Evolutionary conservation across 1,139 yeast genomes (phyloP).

Genomic region (Ogataea hybrid): DNA sequence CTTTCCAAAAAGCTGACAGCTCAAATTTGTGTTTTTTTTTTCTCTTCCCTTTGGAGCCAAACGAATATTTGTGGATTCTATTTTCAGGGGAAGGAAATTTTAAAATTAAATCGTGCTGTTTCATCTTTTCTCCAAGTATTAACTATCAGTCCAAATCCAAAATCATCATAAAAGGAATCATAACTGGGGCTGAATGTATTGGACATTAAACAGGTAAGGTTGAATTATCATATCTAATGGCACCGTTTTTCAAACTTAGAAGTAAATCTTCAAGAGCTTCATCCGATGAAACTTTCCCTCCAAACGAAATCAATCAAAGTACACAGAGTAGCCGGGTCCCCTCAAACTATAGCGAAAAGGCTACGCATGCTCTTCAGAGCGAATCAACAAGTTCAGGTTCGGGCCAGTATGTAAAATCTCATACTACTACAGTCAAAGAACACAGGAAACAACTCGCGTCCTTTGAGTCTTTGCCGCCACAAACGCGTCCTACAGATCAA

Average conservation of each 20-base stretch:
- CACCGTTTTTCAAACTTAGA: constrained; percentile 25
- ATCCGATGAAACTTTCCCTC: constrained; percentile 12
- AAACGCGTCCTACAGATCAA: too few relatives aligned
- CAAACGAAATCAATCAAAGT: constrained; percentile 6
- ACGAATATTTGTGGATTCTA: too few relatives aligned
- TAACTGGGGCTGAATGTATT: neutral
- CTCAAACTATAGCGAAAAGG: constrained; percentile 8
- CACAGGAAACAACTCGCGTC: too few relatives aligned
- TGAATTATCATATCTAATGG: constrained; percentile 13
- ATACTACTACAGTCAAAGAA: too few relatives aligned
- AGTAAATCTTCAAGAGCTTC: constrained; percentile 16
- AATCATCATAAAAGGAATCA: too few relatives aligned
- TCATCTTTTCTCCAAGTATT: neutral
- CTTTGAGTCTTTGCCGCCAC: too few relatives aligned
- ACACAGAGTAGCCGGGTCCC: constrained; percentile 4
- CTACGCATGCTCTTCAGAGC: neutral
- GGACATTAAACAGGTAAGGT: neutral
- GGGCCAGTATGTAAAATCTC: too few relatives aligned
- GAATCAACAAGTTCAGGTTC: neutral
- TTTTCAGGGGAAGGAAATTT: too few relatives aligned
- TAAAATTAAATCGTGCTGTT: too few relatives aligned
- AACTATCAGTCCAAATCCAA: too few relatives aligned
- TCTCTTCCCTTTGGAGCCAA: neutral
- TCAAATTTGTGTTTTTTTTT: neutral
- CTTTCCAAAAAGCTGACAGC: too few relatives aligned